Evolutionary conservation across 208 protist species (phyloP).

Genomic region (Leishmania arabica): DNA sequence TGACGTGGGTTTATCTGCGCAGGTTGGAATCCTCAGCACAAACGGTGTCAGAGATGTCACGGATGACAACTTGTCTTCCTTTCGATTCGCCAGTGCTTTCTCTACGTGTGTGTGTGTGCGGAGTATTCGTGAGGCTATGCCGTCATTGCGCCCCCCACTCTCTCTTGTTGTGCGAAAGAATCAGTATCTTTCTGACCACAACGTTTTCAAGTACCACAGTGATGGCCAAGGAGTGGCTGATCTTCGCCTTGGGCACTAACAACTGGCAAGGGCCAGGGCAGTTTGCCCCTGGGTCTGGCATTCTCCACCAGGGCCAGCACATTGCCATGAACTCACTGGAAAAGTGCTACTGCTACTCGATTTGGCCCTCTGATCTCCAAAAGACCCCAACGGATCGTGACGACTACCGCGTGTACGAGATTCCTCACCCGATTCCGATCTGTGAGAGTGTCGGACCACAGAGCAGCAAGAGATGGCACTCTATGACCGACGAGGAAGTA

Average conservation of each 20-base stretch:
- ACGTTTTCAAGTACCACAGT: conserved; percentile 17
- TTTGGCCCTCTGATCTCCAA: conserved; percentile 73
- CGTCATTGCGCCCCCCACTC: conserved; percentile 10
- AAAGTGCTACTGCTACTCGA: conserved; percentile 60
- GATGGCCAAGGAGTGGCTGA: conserved; percentile 65
- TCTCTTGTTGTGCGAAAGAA: background rate
- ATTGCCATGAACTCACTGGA: conserved; percentile 60
- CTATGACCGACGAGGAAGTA: conserved; percentile 65
- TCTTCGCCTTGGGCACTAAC: conserved; percentile 79
- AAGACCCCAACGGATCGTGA: conserved; percentile 61
- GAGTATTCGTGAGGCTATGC: conserved; percentile 4
- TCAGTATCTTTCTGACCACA: background rate
- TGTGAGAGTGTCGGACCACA: conserved; percentile 78
- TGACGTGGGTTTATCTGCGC: background rate
- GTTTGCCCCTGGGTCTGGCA: conserved; percentile 78
- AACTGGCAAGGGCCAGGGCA: conserved; percentile 76
- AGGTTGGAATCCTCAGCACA: too few relatives aligned
- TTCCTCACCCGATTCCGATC: conserved; percentile 75
- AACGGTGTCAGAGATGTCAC: background rate
- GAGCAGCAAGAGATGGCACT: conserved; percentile 78
- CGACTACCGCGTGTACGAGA: conserved; percentile 78
- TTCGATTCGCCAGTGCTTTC: conserved; percentile 1
- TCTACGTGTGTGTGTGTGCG: background rate
- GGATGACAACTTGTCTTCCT: conserved; percentile 9
- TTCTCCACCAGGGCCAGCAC: conserved; percentile 80